A percentile compares a stretch with the other conserved stretches of the same genome.
Conservation (phyloP, 768 basidiomycete genomes). For the Lactifluus volemus region DNA sequence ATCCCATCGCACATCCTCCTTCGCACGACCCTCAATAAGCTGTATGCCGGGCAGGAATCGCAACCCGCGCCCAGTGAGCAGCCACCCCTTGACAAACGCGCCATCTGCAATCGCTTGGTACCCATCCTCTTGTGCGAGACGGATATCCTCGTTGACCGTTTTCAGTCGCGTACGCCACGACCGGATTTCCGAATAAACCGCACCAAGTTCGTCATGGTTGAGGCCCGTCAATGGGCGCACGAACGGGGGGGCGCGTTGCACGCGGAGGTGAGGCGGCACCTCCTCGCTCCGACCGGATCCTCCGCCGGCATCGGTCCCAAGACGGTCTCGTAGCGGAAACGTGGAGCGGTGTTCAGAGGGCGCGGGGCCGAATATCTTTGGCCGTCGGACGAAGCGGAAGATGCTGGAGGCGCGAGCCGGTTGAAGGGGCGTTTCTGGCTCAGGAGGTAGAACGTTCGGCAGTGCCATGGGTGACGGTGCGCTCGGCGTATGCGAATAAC, state of each 20-base stretch:
- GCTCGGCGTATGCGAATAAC: constrained; percentile 21
- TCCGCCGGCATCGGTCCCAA: constrained; percentile 23
- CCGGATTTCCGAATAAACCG: constrained; percentile 61
- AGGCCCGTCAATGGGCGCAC: constrained; percentile 68
- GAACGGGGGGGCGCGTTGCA: constrained; percentile 61
- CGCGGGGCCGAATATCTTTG: constrained; percentile 21
- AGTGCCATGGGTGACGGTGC: neutral
- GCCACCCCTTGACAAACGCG: constrained; percentile 62
- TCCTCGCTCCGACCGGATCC: constrained; percentile 34
- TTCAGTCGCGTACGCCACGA: constrained; percentile 63
- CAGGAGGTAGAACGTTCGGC: constrained; percentile 2
- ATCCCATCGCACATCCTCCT: constrained; percentile 78
- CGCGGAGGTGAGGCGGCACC: constrained; percentile 53
- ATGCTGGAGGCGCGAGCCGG: constrained; percentile 12
- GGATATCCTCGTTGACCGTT: constrained; percentile 63
- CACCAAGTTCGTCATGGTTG: constrained; percentile 54
- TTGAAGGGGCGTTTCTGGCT: constrained; percentile 19
- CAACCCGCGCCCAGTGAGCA: constrained; percentile 65
- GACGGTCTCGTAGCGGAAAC: constrained; percentile 46
- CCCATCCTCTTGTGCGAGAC: constrained; percentile 52
- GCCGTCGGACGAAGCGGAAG: constrained; percentile 15
- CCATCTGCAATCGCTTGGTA: constrained; percentile 72
- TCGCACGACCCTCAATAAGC: constrained; percentile 70
- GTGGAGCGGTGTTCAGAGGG: constrained; percentile 43
- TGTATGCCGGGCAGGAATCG: constrained; percentile 52